Evolutionary conservation across 2,329 filamentous ascomycete genomes (phyloP).

Genomic region (Scolecobasidium constrictum): DNA sequence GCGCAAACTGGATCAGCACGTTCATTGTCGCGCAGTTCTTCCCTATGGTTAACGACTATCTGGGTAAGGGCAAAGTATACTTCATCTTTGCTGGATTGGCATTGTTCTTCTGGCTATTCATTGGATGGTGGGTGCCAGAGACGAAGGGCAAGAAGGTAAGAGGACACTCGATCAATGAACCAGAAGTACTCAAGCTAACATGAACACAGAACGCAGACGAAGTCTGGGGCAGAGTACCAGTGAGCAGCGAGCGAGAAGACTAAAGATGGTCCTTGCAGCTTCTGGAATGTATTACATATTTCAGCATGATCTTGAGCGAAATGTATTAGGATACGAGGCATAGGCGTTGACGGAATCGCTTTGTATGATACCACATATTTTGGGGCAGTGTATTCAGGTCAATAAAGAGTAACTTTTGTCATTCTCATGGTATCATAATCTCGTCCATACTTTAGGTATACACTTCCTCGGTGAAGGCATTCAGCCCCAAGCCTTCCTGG

Average conservation of each 20-base stretch:
- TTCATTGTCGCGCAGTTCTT: slow-evolving; percentile 94
- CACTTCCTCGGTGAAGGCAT: slow-evolving; percentile 36
- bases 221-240: slow-evolving; percentile 9
- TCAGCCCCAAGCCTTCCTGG: slow-evolving; percentile 58
- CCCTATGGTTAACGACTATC: slow-evolving; percentile 66
- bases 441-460: too few species aligned
- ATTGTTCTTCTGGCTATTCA: slow-evolving; percentile 57
- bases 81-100: slow-evolving; percentile 81
- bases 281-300: too few species aligned
- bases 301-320: too few species aligned
- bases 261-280: too few species aligned
- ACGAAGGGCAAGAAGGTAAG: slow-evolving; percentile 80
- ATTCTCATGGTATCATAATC: too few species aligned
- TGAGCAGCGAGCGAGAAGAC: background rate
- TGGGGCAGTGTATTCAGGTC: too few species aligned
- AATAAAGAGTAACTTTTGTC: too few species aligned
- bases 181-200: too few species aligned
- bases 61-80: slow-evolving; percentile 79
- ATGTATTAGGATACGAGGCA: too few species aligned
- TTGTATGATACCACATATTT: too few species aligned
- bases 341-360: too few species aligned
- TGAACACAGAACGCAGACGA: slow-evolving; percentile 10
- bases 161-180: too few species aligned
- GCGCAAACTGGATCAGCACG: slow-evolving; percentile 79
- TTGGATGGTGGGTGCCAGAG: slow-evolving; percentile 68